Evolutionary conservation across 225 moss, liverwort and hornwort genomes (phyloP), one percentile per base, ranked within the genome.

Genomic region (Anthoceros angustus): DNA sequence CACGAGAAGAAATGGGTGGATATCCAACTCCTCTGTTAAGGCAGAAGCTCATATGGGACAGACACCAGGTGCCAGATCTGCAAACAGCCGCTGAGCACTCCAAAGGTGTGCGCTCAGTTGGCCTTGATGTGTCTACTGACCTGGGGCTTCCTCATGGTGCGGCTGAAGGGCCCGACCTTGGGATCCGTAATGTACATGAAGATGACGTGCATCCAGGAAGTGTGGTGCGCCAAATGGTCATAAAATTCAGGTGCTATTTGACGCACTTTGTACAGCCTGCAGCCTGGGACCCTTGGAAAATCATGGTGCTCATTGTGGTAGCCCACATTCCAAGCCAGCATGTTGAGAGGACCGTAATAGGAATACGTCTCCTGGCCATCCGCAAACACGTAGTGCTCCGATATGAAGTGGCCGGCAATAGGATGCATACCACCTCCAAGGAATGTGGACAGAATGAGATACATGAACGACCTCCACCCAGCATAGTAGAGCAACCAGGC

Each of bases 271-370:
- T 81, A 75, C 40, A 98, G 87, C 72, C 84, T 81, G 66, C 82
- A 82, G 60, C 95, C 91, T 62, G 95, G 86, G 64, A 98, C 88
- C 72, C 95, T 85, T 16, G 95, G 95, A 38, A 98, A 98, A 67
- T 98, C 95, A 70, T 98, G 95, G 67, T 98, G 95, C 77, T 98
- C 95, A 60, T 88, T 88, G 72, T 98, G 95, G 70, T 98, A 98
- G 63, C 95, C 95, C 60, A 98, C 95, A 64, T 98, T 91, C 95
- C 95, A 95, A 12, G 91, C 79, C 64, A 98, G 39, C 39, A 83
- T 42, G 69, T 98, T 98, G 16, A 98, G 74, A 26, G 88, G 88
- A 25, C 95, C 95, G 26, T 98, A 98, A 62, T 98, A 98, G 2
- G 95, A 98, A 72, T 98, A 98, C 0, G 95, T 98, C 68, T 98